A percentile compares a stretch with the other conserved stretches of the same genome.
Evolutionary conservation across 2,329 filamentous ascomycete genomes (phyloP).

Genomic region (Clathrospora elynae): DNA sequence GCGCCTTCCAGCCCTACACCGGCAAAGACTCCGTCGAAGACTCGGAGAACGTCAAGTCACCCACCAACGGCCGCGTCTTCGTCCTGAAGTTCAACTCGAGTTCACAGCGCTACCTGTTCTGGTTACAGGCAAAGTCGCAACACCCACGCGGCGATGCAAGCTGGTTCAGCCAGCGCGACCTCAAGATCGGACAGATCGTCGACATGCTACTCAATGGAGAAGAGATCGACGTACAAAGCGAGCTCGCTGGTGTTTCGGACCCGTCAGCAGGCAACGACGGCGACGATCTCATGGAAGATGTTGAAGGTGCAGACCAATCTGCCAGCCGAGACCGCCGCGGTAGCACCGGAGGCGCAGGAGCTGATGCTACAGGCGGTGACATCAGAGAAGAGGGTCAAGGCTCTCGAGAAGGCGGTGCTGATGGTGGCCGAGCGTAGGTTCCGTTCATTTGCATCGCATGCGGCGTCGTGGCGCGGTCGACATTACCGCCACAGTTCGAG

Average conservation of each 20-base stretch:
- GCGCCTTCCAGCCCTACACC: conserved; percentile 79
- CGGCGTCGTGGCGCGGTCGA: conserved; percentile 46
- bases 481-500: conserved; percentile 27
- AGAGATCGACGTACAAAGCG: conserved; percentile 76
- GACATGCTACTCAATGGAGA: conserved; percentile 85
- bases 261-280: conserved; percentile 61
- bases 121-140: conserved; percentile 91
- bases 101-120: conserved; percentile 90
- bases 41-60: conserved; percentile 65
- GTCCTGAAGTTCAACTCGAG: conserved; percentile 92
- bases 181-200: conserved; percentile 86
- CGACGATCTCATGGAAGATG: conserved; percentile 67
- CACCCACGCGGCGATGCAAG: conserved; percentile 69
- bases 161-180: conserved; percentile 83
- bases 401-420: conserved; percentile 88
- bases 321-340: conserved; percentile 40
- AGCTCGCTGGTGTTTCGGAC: conserved; percentile 66
- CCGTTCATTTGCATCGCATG: conserved; percentile 39
- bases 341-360: conserved; percentile 76
- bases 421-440: conserved; percentile 99
- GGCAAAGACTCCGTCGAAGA: conserved; percentile 58
- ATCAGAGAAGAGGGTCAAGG: conserved; percentile 86
- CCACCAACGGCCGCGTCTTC: conserved; percentile 85
- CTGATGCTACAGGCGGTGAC: conserved; percentile 88
- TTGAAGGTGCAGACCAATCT: conserved; percentile 58